A percentile compares a stretch with the other conserved stretches of the same genome.
phyloP scores from a whole-genome alignment of 2,329 filamentous ascomycete species.

The Ustulina deusta region DNA sequence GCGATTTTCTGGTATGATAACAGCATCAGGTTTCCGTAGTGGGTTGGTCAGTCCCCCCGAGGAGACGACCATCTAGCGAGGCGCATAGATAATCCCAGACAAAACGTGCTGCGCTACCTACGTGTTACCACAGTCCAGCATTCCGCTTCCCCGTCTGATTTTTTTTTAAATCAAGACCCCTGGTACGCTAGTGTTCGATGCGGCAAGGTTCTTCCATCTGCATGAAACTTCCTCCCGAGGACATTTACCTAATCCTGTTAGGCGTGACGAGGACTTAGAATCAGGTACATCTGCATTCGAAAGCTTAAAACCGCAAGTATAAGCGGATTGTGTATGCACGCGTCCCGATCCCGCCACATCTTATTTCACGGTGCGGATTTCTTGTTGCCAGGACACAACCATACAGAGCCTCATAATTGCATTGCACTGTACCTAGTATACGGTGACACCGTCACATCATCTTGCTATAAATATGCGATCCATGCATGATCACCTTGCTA shows the following conservation, averaged over 20 bases:
- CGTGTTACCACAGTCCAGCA: constrained; percentile 20
- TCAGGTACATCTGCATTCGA: neutral
- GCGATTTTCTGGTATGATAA: neutral
- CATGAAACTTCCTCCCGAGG: constrained; percentile 9
- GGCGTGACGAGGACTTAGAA: neutral
- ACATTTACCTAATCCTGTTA: neutral
- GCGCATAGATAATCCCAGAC: constrained; percentile 30
- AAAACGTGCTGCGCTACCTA: constrained; percentile 36
- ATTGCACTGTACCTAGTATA: constrained; percentile 12
- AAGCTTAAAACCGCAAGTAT: constrained; percentile 8
- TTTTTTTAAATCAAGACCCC: constrained; percentile 9
- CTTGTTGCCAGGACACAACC: constrained; percentile 4
- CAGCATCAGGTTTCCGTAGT: constrained; percentile 17
- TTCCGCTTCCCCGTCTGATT: constrained; percentile 20
- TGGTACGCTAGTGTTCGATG: constrained; percentile 2
- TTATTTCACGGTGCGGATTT: neutral
- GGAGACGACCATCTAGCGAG: constrained; percentile 25
- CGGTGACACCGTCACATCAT: constrained; percentile 31
- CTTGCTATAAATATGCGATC: constrained; percentile 35
- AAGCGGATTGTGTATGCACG: constrained; percentile 9
- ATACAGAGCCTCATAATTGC: constrained; percentile 1
- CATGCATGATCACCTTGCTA: constrained; percentile 22
- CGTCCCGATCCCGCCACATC: neutral
- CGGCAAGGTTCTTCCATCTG: constrained; percentile 26
- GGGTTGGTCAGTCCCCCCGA: neutral